phyloP scores from a whole-genome alignment of 208 protist species.

The Wallacemonas collosoma region DNA sequence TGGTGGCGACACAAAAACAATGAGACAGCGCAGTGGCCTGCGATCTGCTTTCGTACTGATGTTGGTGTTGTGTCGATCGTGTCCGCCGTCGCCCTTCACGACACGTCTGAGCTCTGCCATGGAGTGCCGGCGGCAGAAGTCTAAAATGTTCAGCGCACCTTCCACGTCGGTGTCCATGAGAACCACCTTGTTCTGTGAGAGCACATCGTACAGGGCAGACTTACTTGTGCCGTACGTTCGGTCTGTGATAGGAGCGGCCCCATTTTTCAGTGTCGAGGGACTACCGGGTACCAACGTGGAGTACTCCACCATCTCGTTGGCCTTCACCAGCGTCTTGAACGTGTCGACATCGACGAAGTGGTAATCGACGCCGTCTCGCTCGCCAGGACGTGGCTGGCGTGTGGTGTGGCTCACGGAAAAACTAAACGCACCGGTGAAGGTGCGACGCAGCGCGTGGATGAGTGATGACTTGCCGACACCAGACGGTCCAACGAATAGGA shows the following conservation, averaged over 20 bases:
- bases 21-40: constrained; percentile 42
- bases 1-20: constrained; percentile 83
- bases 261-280: constrained; percentile 5
- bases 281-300: constrained; percentile 27
- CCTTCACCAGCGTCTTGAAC: constrained; percentile 57
- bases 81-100: background rate
- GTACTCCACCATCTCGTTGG: constrained; percentile 79
- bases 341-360: constrained; percentile 65
- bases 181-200: constrained; percentile 42
- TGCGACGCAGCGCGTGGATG: constrained; percentile 53
- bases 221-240: constrained; percentile 88
- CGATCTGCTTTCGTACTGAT: constrained; percentile 3
- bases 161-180: constrained; percentile 86
- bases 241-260: constrained; percentile 1
- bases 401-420: constrained; percentile 93
- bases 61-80: background rate
- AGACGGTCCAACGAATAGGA: constrained; percentile 86
- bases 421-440: constrained; percentile 65
- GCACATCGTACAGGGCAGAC: constrained; percentile 54
- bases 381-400: constrained; percentile 63
- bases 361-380: constrained; percentile 86
- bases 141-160: constrained; percentile 68
- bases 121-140: constrained; percentile 40
- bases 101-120: constrained; percentile 14
- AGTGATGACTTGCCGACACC: constrained; percentile 91